Conservation (phyloP, 139 green algal genomes). For the Chlamydomonas schloesseri region DNA sequence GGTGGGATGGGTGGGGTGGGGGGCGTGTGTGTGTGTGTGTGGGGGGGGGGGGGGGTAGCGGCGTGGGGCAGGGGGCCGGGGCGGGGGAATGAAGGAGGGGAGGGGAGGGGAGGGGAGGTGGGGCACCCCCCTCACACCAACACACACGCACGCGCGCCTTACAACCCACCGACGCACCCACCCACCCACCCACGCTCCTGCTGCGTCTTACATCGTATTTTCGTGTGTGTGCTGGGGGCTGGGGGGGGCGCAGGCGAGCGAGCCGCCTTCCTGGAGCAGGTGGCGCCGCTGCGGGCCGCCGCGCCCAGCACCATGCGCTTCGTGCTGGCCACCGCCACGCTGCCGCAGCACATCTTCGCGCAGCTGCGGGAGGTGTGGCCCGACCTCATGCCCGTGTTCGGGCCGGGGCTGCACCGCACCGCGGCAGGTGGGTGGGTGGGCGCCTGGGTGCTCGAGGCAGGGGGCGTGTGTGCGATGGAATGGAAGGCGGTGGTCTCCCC, state of each 20-base stretch:
- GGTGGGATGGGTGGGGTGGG: too few relatives aligned
- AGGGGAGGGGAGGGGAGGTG: too few relatives aligned
- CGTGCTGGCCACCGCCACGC: conserved; percentile 87
- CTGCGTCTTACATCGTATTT: too few relatives aligned
- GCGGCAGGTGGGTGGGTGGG: conserved; percentile 64
- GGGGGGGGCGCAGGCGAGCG: conserved; percentile 54
- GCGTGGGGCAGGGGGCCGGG: background rate
- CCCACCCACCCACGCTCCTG: background rate
- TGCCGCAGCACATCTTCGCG: conserved; percentile 77
- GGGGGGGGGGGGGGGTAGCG: background rate
- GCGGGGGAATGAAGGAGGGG: too few relatives aligned
- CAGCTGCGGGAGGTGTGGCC: conserved; percentile 66
- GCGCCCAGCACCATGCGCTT: conserved; percentile 58
- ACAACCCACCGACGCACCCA: background rate
- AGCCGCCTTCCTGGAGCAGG: conserved; percentile 72
- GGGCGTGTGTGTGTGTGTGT: background rate
- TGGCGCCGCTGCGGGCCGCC: conserved; percentile 68
- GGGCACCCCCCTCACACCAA: too few relatives aligned
- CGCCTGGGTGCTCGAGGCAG: background rate
- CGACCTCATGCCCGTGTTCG: conserved; percentile 72
- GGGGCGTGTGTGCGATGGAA: background rate
- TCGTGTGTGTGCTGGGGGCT: background rate
- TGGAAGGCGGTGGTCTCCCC: too few relatives aligned
- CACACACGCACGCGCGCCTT: too few relatives aligned
- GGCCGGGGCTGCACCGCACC: conserved; percentile 87